Evolutionary conservation across 2,329 filamentous ascomycete species (phyloP), one percentile per base, ranked within the genome.

Genomic region (Ophiostoma himal-ulmi): DNA sequence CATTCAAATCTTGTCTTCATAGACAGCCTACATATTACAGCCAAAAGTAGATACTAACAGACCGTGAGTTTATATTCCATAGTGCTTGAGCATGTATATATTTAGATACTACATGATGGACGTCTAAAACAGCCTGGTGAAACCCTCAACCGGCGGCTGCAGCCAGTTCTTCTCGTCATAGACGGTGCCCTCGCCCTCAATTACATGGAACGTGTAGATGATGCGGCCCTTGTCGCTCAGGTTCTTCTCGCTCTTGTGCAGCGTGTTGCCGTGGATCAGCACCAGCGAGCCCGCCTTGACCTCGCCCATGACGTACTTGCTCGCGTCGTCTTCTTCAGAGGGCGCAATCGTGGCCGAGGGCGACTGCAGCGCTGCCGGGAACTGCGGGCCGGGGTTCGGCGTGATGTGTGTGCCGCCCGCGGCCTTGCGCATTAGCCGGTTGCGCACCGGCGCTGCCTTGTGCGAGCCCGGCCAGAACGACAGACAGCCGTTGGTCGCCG

Each of bases 191-290:
- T 90, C 86, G 0, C 71, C 77, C 81, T 98, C 95, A 76, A 98
- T 98, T 71, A 96, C 87, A 82, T 99, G 95, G 79, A 98, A 99
- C 0, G 95, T 98, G 80, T 98, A 99, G 69, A 97, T 97, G 78
- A 95, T 96, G 74, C 94, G 85, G 30, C 94, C 93, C 83, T 92
- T 94, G 74, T 85, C 81, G 78, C 94, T 96, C 70, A 87, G 85
- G 78, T 99, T 99, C 84, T 86, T 92, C 86, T 97, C 93, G 78
- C 94, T 97, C 87, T 96, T 96, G 81, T 99, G 95, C 81, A 98
- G 78, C 75, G 97, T 81, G 79, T 98, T 98, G 1, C 95, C 95
- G 81, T 99, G 94, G 74, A 99, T 98, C 73, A 99, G 81, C 67
- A 98, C 93, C 79, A 99, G 79, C 66, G 91, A 91, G 0, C 95